phyloP scores from a whole-genome alignment of 306 rosid genomes.

The Castanea crenata region DNA sequence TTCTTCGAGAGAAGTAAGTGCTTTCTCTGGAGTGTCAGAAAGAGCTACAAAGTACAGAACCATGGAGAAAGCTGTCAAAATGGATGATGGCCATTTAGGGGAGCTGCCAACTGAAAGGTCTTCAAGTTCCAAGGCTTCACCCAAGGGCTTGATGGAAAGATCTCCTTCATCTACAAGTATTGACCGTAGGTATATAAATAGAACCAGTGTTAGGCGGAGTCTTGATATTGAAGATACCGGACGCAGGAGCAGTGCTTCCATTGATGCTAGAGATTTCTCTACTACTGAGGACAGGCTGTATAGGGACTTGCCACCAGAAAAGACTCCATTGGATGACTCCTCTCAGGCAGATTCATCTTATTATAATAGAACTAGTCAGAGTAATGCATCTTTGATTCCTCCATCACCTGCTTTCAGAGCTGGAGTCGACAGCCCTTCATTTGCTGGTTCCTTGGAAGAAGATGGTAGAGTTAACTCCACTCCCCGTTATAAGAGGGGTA shows the following conservation, averaged over 20 bases:
- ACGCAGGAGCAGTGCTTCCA: constrained; percentile 52
- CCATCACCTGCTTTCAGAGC: constrained; percentile 69
- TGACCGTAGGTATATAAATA: constrained; percentile 62
- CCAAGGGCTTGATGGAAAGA: constrained; percentile 63
- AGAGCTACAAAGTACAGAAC: constrained; percentile 66
- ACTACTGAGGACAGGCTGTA: constrained; percentile 60
- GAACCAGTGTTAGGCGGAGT: constrained; percentile 55
- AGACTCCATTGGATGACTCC: constrained; percentile 59
- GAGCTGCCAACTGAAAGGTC: constrained; percentile 75
- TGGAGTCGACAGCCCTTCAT: constrained; percentile 74
- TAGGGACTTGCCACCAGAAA: constrained; percentile 60
- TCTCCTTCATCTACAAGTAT: constrained; percentile 83
- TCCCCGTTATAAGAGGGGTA: constrained; percentile 72
- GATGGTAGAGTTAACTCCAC: constrained; percentile 76
- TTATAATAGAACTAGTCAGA: constrained; percentile 62
- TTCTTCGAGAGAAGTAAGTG: constrained; percentile 51
- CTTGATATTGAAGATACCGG: constrained; percentile 77
- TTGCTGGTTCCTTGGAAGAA: constrained; percentile 71
- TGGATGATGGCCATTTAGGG: constrained; percentile 54
- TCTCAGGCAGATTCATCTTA: constrained; percentile 63
- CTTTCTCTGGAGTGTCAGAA: constrained; percentile 58
- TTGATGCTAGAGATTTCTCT: constrained; percentile 65
- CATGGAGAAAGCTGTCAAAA: constrained; percentile 59
- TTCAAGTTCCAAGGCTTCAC: constrained; percentile 78
- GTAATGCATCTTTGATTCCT: constrained; percentile 51